phyloP scores from a whole-genome alignment of 1,139 yeast genomes.

The Blastobotrys serpentis region DNA sequence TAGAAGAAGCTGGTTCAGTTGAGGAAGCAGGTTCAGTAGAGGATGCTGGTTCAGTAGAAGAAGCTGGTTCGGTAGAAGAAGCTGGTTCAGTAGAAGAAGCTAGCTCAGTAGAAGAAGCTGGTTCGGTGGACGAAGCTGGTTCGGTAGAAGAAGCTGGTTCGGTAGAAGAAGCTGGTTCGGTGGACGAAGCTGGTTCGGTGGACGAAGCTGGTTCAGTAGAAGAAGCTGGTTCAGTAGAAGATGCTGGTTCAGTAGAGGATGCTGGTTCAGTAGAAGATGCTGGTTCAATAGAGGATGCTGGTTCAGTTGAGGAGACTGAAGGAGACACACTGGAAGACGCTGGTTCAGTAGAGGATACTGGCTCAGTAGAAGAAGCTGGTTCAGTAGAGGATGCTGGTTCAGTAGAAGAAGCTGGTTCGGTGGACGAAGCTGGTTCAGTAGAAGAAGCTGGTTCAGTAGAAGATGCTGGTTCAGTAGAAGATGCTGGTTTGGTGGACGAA shows the following conservation, averaged over 20 bases:
- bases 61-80: background rate
- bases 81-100: background rate
- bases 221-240: background rate
- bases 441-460: slow-evolving; percentile 2
- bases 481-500: too few relatives aligned
- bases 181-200: background rate
- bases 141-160: background rate
- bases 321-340: background rate
- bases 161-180: background rate
- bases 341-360: background rate
- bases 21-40: background rate
- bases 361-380: background rate
- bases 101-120: background rate
- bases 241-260: slow-evolving; percentile 1
- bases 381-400: background rate
- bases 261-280: background rate
- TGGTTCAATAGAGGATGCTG: background rate
- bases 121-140: background rate
- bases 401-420: background rate
- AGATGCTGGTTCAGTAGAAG: background rate
- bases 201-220: background rate
- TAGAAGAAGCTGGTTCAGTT: background rate
- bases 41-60: background rate
- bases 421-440: background rate
- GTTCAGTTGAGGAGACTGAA: background rate